Conservation (phyloP, 768 basidiomycete species). For the Kwoniella mangroviensis region DNA sequence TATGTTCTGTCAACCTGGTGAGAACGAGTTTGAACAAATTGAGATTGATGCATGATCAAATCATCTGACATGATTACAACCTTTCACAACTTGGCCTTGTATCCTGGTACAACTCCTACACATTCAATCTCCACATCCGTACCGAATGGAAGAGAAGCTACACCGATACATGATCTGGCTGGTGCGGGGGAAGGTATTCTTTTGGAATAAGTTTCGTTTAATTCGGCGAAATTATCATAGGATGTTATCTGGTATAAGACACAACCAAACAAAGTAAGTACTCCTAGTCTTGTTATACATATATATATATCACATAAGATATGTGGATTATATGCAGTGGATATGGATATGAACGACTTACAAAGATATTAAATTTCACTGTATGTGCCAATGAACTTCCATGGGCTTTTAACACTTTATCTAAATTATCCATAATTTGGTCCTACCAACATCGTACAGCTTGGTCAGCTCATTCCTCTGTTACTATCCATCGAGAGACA, state of each 20-base stretch:
- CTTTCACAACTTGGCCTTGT: slow-evolving; percentile 6
- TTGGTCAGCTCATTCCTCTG: too few species aligned
- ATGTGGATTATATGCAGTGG: too few species aligned
- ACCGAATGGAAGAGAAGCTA: slow-evolving; percentile 63
- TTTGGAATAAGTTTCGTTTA: slow-evolving; percentile 20
- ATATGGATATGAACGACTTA: too few species aligned
- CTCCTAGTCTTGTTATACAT: too few species aligned
- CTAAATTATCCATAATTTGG: slow-evolving; percentile 35
- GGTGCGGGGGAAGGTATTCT: slow-evolving; percentile 57
- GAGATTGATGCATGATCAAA: too few species aligned
- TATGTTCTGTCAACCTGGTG: too few species aligned
- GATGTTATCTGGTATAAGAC: slow-evolving; percentile 26
- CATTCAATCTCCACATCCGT: slow-evolving; percentile 70
- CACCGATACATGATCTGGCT: slow-evolving; percentile 68
- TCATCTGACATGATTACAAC: background rate
- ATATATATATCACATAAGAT: too few species aligned
- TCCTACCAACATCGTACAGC: background rate
- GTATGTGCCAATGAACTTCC: slow-evolving; percentile 25
- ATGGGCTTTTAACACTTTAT: slow-evolving; percentile 29
- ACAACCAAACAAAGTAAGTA: too few species aligned
- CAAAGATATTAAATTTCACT: slow-evolving; percentile 33
- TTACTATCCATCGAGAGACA: too few species aligned
- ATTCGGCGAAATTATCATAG: slow-evolving; percentile 23
- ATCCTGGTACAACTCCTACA: slow-evolving; percentile 58
- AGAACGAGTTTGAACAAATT: too few species aligned